These are phyloP conservation scores for Trapa incisa DNA, from an alignment of 345 rosid genomes.

Conservation along the genomic window DNA sequence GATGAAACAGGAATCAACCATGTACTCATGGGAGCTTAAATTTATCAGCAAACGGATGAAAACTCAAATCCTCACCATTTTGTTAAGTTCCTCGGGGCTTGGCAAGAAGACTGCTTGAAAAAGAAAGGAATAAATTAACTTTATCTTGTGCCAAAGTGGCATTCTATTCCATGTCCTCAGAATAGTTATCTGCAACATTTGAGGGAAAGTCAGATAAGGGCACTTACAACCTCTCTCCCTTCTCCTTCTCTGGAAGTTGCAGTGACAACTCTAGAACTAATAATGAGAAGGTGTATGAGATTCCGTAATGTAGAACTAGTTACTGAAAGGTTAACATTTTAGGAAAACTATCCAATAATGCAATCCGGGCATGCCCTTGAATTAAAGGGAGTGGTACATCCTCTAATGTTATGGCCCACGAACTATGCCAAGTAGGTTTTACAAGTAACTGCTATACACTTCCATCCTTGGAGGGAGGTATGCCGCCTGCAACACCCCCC, in stretches of 20 bases:
- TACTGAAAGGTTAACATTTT: neutral
- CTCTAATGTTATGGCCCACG: too few relatives aligned
- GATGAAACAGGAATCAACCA: conserved; percentile 6
- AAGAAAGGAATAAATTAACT: conserved; percentile 49
- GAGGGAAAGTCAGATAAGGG: conserved; percentile 1
- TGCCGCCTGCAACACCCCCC: too few relatives aligned
- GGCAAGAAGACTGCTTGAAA: conserved; percentile 82
- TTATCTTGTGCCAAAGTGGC: conserved; percentile 84
- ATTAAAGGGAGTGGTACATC: too few relatives aligned
- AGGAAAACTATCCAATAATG: neutral
- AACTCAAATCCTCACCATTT: conserved; percentile 35
- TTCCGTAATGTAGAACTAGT: neutral
- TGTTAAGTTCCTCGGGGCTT: conserved; percentile 56
- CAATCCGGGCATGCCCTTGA: neutral
- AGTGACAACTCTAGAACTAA: too few relatives aligned
- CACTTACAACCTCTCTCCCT: neutral
- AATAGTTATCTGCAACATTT: conserved; percentile 50
- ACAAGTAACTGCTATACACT: too few relatives aligned
- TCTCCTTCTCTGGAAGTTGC: neutral
- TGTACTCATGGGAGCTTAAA: neutral
- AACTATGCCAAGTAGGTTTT: too few relatives aligned
- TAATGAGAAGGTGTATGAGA: too few relatives aligned
- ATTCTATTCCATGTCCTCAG: conserved; percentile 73
- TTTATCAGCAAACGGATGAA: neutral
- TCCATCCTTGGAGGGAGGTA: too few relatives aligned